Base-by-base conservation (phyloP, 768 basidiomycete species). In the Rossbeevera mucosa region DNA sequence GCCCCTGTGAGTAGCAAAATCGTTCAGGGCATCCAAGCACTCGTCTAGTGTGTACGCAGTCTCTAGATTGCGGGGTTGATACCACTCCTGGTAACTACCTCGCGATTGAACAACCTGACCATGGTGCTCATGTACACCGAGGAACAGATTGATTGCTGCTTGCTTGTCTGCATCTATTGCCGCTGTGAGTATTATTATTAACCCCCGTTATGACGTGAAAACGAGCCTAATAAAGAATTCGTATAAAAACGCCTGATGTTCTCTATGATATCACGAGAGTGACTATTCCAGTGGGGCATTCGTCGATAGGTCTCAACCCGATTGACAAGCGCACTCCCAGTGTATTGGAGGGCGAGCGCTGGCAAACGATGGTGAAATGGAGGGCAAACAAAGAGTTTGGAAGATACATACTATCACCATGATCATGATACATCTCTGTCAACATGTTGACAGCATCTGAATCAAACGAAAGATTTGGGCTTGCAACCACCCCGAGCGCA, bases 371-470 rank as follows among this genome's bases (percentile, higher is more conserved):
- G 7, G 1, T 54, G 52, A 60, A 51, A 9, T 2, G 3, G 22
- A 3, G 14, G 2, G 25, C n/a, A n/a, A 20, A 6, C 11, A 43
- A 26, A 14, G 20, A 50, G 13, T 11, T 20, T 2, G 8, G 9
- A 57, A 33, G 18, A 29, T 18, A 70, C 88, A 63, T 64, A 93
- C 92, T 94, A 64, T 96, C 93, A 1, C 93, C 93, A 59, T 96
- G 94, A 67, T 96, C 93, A 65, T 95, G 93, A 68, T 94, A 97
- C 94, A 99, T 97, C 72, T 96, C 93, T 4, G 94, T 98, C 59
- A 99, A 64, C 82, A 98, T 94, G 66, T 94, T 93, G 36, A 94
- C 89, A 1, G 92, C 94, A 67, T 95, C 94, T 9, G 89, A 92
- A 62, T 95, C 93, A 63, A 95, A 95, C 0, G 85, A 80, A 31